Conservation (phyloP, 2,329 filamentous ascomycete species). For the Epichloe coenophiala region DNA sequence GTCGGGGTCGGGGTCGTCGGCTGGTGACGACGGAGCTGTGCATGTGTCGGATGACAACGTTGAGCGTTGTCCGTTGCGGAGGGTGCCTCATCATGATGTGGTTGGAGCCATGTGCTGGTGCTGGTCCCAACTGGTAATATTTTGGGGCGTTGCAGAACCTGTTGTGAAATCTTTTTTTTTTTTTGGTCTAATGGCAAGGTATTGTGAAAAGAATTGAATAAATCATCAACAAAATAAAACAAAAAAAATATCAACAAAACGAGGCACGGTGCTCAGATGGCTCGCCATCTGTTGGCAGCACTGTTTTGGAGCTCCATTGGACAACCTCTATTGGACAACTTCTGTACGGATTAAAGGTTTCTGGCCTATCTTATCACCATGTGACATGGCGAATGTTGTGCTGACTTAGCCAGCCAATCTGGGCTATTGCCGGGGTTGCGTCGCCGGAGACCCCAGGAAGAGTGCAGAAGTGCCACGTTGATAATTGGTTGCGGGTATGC, state of each 20-base stretch:
- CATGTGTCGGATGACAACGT: constrained; percentile 16
- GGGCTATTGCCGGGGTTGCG: too few relatives aligned
- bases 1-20: constrained; percentile 16
- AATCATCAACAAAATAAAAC: too few relatives aligned
- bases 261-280: too few relatives aligned
- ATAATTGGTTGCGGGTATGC: background rate
- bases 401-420: too few relatives aligned
- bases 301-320: too few relatives aligned
- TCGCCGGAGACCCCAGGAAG: too few relatives aligned
- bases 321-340: too few relatives aligned
- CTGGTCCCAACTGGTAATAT: background rate
- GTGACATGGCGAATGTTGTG: background rate
- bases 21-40: constrained; percentile 14
- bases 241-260: too few relatives aligned
- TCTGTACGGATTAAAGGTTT: too few relatives aligned
- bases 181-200: background rate
- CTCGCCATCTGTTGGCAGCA: too few relatives aligned
- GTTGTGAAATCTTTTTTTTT: background rate
- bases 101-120: constrained; percentile 10
- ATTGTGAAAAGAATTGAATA: too few relatives aligned
- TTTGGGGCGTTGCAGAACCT: background rate
- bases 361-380: background rate
- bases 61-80: constrained; percentile 19
- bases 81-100: constrained; percentile 19
- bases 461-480: background rate